Percentiles rank a stretch among this genome's conserved stretches.
Conservation (phyloP, 2,329 filamentous ascomycete species). For the Clonostachys rosea region DNA sequence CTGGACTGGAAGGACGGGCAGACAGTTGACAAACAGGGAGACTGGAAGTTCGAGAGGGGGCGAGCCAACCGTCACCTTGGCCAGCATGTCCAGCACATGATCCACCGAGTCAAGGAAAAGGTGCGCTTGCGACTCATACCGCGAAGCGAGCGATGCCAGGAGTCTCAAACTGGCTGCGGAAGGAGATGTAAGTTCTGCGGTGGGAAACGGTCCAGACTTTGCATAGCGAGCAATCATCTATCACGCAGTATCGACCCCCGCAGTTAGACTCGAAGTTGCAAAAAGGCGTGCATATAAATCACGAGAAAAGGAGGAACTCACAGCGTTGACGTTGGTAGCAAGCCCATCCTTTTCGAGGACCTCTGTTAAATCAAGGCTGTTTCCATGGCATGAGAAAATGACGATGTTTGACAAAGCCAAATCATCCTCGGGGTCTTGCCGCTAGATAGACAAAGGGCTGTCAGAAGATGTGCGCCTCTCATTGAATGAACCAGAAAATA, state of each 20-base stretch:
- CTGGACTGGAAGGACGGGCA: conserved; percentile 9
- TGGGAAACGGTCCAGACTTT: conserved; percentile 5
- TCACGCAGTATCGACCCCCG: background rate
- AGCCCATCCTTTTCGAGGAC: conserved; percentile 10
- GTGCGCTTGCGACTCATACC: conserved; percentile 8
- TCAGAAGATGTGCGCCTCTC: background rate
- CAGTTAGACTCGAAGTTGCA: background rate
- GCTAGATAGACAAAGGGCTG: background rate
- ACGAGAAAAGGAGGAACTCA: background rate
- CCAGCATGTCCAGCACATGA: conserved; percentile 8
- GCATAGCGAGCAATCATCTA: conserved; percentile 8
- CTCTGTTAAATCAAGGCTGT: conserved; percentile 1
- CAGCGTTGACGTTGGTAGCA: conserved; percentile 7
- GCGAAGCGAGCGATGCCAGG: conserved; percentile 10
- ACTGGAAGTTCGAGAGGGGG: conserved; percentile 10
- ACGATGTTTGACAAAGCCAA: conserved; percentile 4
- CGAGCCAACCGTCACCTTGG: conserved; percentile 5
- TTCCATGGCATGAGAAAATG: conserved; percentile 3
- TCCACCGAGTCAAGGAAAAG: conserved; percentile 7
- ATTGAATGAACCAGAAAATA: background rate
- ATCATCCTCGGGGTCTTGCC: conserved; percentile 3
- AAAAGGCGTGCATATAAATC: too few species aligned
- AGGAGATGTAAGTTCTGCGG: conserved; percentile 9
- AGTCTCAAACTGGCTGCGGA: conserved; percentile 9
- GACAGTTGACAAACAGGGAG: conserved; percentile 10